phyloP scores from a whole-genome alignment of 345 rosid genomes.

The Diplotaxis tenuifolia region DNA sequence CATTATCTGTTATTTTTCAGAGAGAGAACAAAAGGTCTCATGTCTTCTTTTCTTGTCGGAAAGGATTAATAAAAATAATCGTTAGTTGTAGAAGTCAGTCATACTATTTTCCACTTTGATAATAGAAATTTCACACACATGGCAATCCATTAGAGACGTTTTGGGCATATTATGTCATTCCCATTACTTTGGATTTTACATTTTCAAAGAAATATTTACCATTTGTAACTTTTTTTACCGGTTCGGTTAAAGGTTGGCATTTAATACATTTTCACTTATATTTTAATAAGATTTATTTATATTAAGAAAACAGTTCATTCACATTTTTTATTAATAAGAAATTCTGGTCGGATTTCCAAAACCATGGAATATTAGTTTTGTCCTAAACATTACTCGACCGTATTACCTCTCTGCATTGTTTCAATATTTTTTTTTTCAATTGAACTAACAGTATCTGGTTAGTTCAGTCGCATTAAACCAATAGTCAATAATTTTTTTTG shows the following conservation, averaged over 20 bases:
- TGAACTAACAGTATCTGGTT: neutral
- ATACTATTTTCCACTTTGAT: neutral
- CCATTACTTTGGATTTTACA: neutral
- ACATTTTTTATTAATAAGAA: neutral
- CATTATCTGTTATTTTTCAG: constrained; percentile 26
- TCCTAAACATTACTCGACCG: neutral
- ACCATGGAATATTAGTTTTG: neutral
- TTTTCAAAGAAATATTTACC: neutral
- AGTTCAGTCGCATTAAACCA: neutral
- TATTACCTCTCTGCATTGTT: neutral
- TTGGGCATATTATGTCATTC: neutral
- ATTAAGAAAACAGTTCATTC: neutral
- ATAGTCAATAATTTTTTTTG: neutral
- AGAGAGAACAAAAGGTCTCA: neutral
- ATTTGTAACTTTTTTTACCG: neutral
- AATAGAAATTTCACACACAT: neutral
- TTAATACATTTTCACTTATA: neutral
- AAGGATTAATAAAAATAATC: neutral
- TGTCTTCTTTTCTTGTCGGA: constrained; percentile 9
- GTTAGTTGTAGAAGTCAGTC: neutral
- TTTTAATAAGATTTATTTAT: neutral
- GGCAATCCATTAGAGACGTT: neutral
- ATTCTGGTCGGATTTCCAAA: neutral
- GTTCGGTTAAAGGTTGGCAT: neutral
- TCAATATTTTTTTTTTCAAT: neutral